phyloP scores from a whole-genome alignment of 2,329 filamentous ascomycete species.

The Aspergillus hiratsukae region DNA sequence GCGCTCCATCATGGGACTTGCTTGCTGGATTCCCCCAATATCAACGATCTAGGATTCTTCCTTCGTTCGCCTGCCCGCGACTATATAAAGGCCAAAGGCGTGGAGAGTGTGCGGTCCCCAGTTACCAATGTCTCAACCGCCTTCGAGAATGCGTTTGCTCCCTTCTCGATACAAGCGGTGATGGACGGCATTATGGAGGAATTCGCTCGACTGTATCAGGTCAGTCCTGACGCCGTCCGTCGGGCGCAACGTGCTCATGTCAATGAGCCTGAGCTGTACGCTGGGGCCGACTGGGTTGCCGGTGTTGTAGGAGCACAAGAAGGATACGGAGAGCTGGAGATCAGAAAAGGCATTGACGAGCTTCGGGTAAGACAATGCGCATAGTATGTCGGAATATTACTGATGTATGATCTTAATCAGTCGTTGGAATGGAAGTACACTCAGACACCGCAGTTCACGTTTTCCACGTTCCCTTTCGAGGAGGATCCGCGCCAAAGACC shows the following conservation, averaged over 20 bases:
- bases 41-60: constrained; percentile 63
- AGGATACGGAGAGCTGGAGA: constrained; percentile 44
- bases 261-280: constrained; percentile 29
- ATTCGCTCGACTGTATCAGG: constrained; percentile 65
- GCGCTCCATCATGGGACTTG: constrained; percentile 93
- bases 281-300: constrained; percentile 33
- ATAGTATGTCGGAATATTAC: neutral
- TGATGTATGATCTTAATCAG: constrained; percentile 16
- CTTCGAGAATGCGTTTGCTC: constrained; percentile 40
- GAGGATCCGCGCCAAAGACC: constrained; percentile 56
- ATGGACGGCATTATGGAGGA: constrained; percentile 56
- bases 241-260: constrained; percentile 30
- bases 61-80: constrained; percentile 72
- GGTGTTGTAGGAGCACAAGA: constrained; percentile 50
- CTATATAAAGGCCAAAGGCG: constrained; percentile 75
- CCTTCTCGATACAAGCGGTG: constrained; percentile 45
- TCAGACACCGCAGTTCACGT: constrained; percentile 79
- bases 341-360: constrained; percentile 56
- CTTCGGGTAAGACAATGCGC: constrained; percentile 48
- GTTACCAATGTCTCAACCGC: constrained; percentile 71
- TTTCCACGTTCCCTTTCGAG: constrained; percentile 58
- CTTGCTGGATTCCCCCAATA: constrained; percentile 70
- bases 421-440: constrained; percentile 66
- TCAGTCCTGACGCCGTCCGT: constrained; percentile 30
- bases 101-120: constrained; percentile 83